phyloP scores from a whole-genome alignment of 495 filamentous ascomycete species.

The Xylaria grammica region DNA sequence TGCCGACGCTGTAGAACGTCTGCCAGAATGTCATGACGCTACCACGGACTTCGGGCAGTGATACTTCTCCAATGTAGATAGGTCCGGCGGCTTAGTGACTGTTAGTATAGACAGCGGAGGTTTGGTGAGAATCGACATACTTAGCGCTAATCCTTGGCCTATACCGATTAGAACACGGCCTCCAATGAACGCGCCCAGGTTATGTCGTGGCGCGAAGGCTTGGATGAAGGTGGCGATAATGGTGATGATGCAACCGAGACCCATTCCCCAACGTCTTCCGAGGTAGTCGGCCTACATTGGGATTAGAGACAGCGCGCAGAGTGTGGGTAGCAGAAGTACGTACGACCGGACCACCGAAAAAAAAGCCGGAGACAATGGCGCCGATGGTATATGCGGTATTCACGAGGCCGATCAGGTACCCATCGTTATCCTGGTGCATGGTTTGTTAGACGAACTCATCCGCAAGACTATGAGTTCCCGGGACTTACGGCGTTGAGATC shows the following conservation, averaged over 20 bases:
- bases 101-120: slow-evolving; percentile 10
- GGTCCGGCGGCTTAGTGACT: slow-evolving; percentile 48
- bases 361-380: slow-evolving; percentile 66
- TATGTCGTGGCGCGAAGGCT: slow-evolving; percentile 59
- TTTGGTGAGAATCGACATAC: slow-evolving; percentile 41
- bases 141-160: slow-evolving; percentile 68
- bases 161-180: slow-evolving; percentile 68
- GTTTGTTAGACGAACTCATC: neutral
- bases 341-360: slow-evolving; percentile 59
- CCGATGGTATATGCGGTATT: slow-evolving; percentile 70
- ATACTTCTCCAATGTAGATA: slow-evolving; percentile 67
- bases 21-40: slow-evolving; percentile 73
- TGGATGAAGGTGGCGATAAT: slow-evolving; percentile 69
- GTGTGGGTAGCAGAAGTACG: slow-evolving; percentile 11
- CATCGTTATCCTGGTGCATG: slow-evolving; percentile 30
- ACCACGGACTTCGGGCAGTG: slow-evolving; percentile 63
- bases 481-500: slow-evolving; percentile 50
- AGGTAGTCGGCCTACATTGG: slow-evolving; percentile 55
- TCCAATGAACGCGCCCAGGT: slow-evolving; percentile 64
- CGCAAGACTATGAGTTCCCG: too few species aligned
- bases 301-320: neutral
- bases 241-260: slow-evolving; percentile 58
- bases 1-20: slow-evolving; percentile 68
- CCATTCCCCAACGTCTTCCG: slow-evolving; percentile 65
- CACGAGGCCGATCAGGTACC: slow-evolving; percentile 58